Evolutionary conservation across 2,329 filamentous ascomycete genomes (phyloP).

Genomic region (Amphichorda felina): DNA sequence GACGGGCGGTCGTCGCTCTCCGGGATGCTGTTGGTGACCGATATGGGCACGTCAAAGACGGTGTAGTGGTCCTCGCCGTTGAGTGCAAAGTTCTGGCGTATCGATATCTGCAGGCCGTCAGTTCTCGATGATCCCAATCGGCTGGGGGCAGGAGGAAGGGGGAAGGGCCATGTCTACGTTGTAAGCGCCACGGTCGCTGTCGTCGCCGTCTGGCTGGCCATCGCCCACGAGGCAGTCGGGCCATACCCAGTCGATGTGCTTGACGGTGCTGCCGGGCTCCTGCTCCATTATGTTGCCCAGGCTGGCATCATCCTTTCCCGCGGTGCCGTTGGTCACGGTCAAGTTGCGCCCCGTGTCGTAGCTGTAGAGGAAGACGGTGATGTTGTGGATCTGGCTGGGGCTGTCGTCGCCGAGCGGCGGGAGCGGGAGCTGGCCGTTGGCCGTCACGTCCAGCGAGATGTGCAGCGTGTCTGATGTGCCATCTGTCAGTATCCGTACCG

Average conservation of each 20-base stretch:
- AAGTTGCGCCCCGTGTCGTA: constrained; percentile 53
- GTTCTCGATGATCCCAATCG: background rate
- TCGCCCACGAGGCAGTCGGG: constrained; percentile 55
- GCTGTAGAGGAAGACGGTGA: constrained; percentile 57
- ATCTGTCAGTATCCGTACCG: constrained; percentile 6
- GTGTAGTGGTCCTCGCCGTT: constrained; percentile 55
- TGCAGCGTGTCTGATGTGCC: constrained; percentile 37
- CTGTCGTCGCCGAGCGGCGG: constrained; percentile 41
- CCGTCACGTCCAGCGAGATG: constrained; percentile 54
- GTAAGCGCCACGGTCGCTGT: constrained; percentile 47
- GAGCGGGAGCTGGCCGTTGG: constrained; percentile 50
- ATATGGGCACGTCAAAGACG: constrained; percentile 58
- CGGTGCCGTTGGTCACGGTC: constrained; percentile 54
- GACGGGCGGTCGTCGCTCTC: constrained; percentile 24
- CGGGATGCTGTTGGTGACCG: constrained; percentile 53
- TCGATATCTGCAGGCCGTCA: constrained; percentile 41
- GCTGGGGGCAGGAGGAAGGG: no score
- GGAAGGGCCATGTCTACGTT: no score
- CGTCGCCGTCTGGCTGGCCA: constrained; percentile 29
- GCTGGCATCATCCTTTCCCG: constrained; percentile 30
- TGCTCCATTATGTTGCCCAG: constrained; percentile 51
- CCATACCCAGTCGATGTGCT: constrained; percentile 64
- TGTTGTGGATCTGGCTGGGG: constrained; percentile 46
- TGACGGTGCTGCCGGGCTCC: constrained; percentile 57
- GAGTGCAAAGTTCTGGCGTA: constrained; percentile 57